Conservation (phyloP, 768 basidiomycete species). For the Solioccasus polychromus region DNA sequence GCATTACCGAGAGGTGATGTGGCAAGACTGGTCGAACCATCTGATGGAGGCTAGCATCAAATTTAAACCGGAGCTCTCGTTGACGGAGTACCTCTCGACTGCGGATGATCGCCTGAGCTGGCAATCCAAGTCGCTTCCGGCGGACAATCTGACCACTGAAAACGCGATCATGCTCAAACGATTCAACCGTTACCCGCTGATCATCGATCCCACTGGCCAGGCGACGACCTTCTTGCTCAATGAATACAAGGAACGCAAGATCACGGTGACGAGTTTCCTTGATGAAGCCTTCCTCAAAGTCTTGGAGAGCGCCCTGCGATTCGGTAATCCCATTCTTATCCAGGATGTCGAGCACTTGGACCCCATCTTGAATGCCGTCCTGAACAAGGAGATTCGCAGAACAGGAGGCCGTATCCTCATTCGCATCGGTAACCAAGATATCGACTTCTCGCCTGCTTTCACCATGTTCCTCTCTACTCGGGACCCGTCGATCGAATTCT, state of each 20-base stretch:
- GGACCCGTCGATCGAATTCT: slow-evolving; percentile 96
- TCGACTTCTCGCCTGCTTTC: slow-evolving; percentile 99
- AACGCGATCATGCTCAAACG: slow-evolving; percentile 99
- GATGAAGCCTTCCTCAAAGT: slow-evolving; percentile 99
- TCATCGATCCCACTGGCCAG: slow-evolving; percentile 98
- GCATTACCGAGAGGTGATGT: slow-evolving; percentile 95
- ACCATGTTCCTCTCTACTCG: slow-evolving; percentile 98
- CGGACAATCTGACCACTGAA: slow-evolving; percentile 93
- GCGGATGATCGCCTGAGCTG: slow-evolving; percentile 94
- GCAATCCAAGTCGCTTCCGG: slow-evolving; percentile 95
- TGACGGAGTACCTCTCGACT: slow-evolving; percentile 94
- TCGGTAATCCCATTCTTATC: slow-evolving; percentile 95
- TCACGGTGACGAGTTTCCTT: slow-evolving; percentile 97
- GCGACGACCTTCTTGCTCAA: slow-evolving; percentile 93
- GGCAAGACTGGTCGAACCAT: slow-evolving; percentile 92
- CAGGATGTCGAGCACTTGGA: slow-evolving; percentile 98
- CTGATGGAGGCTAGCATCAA: slow-evolving; percentile 85
- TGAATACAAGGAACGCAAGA: slow-evolving; percentile 94
- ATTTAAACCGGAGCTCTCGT: slow-evolving; percentile 88
- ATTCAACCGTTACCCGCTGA: slow-evolving; percentile 95
- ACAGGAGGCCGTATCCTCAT: slow-evolving; percentile 98
- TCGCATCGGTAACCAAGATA: slow-evolving; percentile 94
- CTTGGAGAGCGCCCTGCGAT: slow-evolving; percentile 96
- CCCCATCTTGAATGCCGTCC: slow-evolving; percentile 93
- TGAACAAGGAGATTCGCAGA: slow-evolving; percentile 94